Evolutionary conservation across 2,329 filamentous ascomycete genomes (phyloP).

Genomic region (Xenoacremonium recifei): DNA sequence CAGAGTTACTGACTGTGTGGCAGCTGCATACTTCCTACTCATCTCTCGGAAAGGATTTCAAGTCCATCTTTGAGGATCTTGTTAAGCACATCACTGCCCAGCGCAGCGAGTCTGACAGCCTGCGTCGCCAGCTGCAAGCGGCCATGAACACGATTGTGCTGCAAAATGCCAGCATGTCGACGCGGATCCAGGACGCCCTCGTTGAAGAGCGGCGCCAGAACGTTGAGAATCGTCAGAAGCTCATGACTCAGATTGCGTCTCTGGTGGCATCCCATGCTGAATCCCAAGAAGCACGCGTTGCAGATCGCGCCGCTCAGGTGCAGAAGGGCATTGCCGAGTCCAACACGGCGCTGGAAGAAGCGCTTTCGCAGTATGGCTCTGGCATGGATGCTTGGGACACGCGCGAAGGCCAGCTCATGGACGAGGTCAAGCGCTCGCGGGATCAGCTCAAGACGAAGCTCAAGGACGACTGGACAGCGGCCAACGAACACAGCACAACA

Average conservation of each 20-base stretch:
- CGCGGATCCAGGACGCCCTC: conserved; percentile 65
- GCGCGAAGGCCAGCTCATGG: conserved; percentile 66
- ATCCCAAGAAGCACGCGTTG: conserved; percentile 69
- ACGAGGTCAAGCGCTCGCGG: conserved; percentile 69
- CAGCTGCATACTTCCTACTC: conserved; percentile 83
- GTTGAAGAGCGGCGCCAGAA: conserved; percentile 75
- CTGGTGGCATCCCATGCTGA: conserved; percentile 75
- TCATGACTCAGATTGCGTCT: conserved; percentile 75
- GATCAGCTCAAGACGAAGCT: conserved; percentile 79
- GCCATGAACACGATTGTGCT: conserved; percentile 68
- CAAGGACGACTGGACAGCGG: conserved; percentile 80
- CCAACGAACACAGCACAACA: conserved; percentile 76
- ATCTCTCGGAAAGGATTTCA: conserved; percentile 81
- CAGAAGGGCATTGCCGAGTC: conserved; percentile 63
- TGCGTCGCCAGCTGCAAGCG: conserved; percentile 69
- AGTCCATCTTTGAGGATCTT: conserved; percentile 78
- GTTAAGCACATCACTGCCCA: conserved; percentile 73
- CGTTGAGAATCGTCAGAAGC: conserved; percentile 67
- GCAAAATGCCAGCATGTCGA: conserved; percentile 65
- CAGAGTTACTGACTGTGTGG: conserved; percentile 10
- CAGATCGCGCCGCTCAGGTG: conserved; percentile 60
- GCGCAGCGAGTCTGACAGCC: conserved; percentile 69
- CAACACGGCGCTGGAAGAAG: conserved; percentile 62
- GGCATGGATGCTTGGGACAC: conserved; percentile 74
- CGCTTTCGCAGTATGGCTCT: conserved; percentile 63